Evolutionary conservation across 2,329 filamentous ascomycete species (phyloP), one percentile per base, ranked within the genome.

Genomic region (Pseudovirgaria hyperparasitica): DNA sequence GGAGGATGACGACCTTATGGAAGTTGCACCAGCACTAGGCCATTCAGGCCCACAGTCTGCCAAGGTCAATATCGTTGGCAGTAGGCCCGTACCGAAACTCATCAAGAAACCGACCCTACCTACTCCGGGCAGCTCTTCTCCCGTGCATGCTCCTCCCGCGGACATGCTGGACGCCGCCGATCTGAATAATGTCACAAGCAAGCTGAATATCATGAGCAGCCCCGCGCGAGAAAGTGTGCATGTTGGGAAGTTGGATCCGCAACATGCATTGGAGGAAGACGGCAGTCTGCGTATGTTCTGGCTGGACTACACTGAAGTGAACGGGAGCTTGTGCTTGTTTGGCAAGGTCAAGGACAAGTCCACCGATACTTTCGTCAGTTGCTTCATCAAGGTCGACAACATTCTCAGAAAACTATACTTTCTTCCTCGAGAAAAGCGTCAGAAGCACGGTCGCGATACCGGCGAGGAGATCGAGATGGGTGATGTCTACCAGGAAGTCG

Each of bases 331-430:
- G 7, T 96, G 85, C 51, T 67, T 98, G 8, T 96, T 98, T 47
- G 90, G 90, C 37, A 98, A 98, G 50, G 87, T 94, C 14, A 74
- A 85, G 43, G 85, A 94, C 59, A 93, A 86, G 54, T 79, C 75
- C 43, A 82, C 72, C 2, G 75, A 71, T 27, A 63, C 65, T 22
- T 86, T 82, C 48, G 78, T 85, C 33, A 98, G 90, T 56, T 92
- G 85, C 44, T 96, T 98, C 45, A 71, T 94, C 52, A 96, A 96
- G 54, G 65, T 98, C 12, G 86, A 98, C 62, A 94, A 94, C 40
- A 81, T 98, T 33, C 55, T 92, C 28, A 73, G 90, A 33, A 96
- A 92, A 47, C 66, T 98, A 0, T 98, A 77, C 55, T 98, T 98
- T 48, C 63, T 98, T 20, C 90, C 90, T 5, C 78, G 90, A 22